Base-by-base conservation (phyloP, 179 eudicot genomes). In the Beta lomatogona region DNA sequence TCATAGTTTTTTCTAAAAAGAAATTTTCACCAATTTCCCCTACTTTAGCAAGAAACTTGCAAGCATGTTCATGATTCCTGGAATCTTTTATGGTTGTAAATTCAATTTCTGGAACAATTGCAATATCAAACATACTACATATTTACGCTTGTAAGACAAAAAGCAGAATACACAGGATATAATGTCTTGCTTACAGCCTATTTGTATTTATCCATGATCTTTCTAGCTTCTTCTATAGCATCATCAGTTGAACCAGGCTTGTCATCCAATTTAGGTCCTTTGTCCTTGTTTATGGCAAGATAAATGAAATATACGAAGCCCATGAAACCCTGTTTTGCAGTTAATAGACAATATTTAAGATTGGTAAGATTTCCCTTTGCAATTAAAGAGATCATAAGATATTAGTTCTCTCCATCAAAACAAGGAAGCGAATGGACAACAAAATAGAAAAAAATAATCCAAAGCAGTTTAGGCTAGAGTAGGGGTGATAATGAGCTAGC, bases 151-250 rank as follows among this genome's bases (percentile, higher is more conserved):
- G 19, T 78, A 81, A 73, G 5, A 25, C 9, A 4, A 46, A 64
- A 44, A 72, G 22, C 45, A 46, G 61, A 50, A 53, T 58, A 50
- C 53, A 59, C 50, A 68, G 9, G 18, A 70, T 8, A 73, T 18
- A 48, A 31, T 57, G 18, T 70, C 74, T 36, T 25, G n/a, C 70
- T 74, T 21, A 76, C 44, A 71, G 15, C 45, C 80, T 87, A 87
- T 83, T 87, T 87, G 86, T 87, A 87, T 80, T 87, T 87, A 4
- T 87, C 88, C 86, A 87, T 87, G 46, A 87, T 87, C 83, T 77
- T 87, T 53, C 50, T 80, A 13, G 89, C 89, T 78, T 87, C 86
- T 76, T 87, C 89, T 75, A 85, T 69, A 31, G 87, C 89, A 25
- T 87, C 89, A 48, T 83, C 86, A 5, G 86, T 64, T 6, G 88